A percentile compares a stretch with the other conserved stretches of the same genome.
Evolutionary conservation across 768 basidiomycete genomes (phyloP).

Genomic region (Lactifluus rugatus): DNA sequence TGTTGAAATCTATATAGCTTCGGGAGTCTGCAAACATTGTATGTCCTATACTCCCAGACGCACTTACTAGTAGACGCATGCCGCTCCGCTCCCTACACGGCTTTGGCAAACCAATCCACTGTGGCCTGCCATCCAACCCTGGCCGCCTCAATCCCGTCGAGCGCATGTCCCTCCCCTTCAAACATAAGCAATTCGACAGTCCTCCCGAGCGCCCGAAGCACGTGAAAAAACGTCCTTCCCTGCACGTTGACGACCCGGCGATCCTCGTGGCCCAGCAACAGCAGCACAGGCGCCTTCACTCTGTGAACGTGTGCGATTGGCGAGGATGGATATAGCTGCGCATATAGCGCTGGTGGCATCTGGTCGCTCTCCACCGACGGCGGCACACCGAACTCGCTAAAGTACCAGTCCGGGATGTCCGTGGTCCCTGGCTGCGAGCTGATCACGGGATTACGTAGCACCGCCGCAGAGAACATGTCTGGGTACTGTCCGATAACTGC

Average conservation of each 20-base stretch:
- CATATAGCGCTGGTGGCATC: conserved; percentile 20
- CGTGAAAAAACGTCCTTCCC: conserved; percentile 25
- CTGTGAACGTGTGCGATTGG: conserved; percentile 25
- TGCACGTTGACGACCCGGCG: conserved; percentile 28
- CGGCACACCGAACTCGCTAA: conserved; percentile 22
- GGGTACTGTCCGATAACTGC: conserved; percentile 26
- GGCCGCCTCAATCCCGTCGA: conserved; percentile 23
- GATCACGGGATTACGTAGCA: conserved; percentile 29
- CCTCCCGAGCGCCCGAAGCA: conserved; percentile 23
- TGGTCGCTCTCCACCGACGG: conserved; percentile 9
- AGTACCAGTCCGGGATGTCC: conserved; percentile 32
- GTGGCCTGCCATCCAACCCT: conserved; percentile 17
- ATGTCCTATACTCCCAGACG: not conserved
- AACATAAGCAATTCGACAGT: conserved; percentile 26
- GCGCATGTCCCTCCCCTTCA: conserved; percentile 26
- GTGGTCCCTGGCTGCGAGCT: conserved; percentile 22
- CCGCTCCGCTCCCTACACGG: not conserved
- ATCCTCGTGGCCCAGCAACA: conserved; percentile 27
- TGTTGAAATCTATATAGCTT: not conserved
- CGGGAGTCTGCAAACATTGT: not conserved
- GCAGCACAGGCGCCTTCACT: conserved; percentile 25
- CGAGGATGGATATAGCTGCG: conserved; percentile 17
- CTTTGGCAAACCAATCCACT: conserved; percentile 11
- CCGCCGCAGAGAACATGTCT: conserved; percentile 24
- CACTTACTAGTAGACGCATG: not conserved